Evolutionary conservation across 2,329 filamentous ascomycete species (phyloP), one percentile per base, ranked within the genome.

Genomic region (Aspergillus sp.): DNA sequence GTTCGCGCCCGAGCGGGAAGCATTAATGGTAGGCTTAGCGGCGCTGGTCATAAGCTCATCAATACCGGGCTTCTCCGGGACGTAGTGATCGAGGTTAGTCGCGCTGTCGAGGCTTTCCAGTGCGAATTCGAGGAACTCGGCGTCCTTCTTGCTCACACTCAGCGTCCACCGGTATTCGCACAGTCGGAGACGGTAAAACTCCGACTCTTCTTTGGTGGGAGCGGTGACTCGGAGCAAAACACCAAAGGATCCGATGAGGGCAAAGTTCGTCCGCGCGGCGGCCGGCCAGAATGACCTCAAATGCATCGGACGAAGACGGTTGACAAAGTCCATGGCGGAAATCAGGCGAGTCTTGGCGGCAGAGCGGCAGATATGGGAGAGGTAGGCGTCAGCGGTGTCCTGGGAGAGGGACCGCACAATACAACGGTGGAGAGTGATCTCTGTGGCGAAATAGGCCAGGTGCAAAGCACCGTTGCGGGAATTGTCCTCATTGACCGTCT

Each of bases 311-410:
- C 90, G 92, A 32, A 98, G 85, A 0, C 94, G 89, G 77, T 97
- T 97, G 69, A 97, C 92, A 76, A 97, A 97, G 74, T 98, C 94
- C 91, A 98, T 96, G 65, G 93, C 92, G 21, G 91, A 96, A 72
- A 97, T 97, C 36, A 98, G 84, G 5, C 94, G 89, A 0, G 94
- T 96, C 76, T 97, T 97, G 56, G 94, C 94, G 4, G 94, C 94
- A 59, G 89, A 93, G 56, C 94, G 92, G 77, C 93, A 97, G 68
- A 97, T 97, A 76, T 96, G 91, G 58, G 92, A 86, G 53, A 96
- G 87, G 69, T 97, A 96, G 0, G 89, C 85, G 72, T 96, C 91
- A 41, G 88, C 70, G 38, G 76, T 78, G 19, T 79, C 81, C 4
- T 81, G 76, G 57, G 73, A 82, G 45, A 97, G 83, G 1, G 92